These are phyloP conservation scores for Cryptosporidium ryanae DNA, from an alignment of 169 alveolate genomes.

Conservation along the genomic window DNA sequence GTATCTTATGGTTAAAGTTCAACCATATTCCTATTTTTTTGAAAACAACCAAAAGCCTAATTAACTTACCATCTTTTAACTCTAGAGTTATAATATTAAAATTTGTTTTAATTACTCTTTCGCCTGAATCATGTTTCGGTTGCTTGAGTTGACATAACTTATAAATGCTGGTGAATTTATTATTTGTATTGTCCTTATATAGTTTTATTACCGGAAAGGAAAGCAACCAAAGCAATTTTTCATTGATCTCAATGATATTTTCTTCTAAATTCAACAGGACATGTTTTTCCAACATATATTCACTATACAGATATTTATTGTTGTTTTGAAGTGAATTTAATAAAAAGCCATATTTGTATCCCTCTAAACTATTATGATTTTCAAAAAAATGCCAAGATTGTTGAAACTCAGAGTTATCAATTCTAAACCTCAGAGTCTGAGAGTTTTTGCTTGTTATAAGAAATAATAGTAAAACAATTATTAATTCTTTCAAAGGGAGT, in stretches of 20 bases:
- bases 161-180: not conserved
- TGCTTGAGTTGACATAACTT: slow-evolving; percentile 3
- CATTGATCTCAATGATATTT: slow-evolving; percentile 6
- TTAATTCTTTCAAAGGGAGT: not conserved
- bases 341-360: slow-evolving; percentile 54
- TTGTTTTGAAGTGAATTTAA: slow-evolving; percentile 7
- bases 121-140: not conserved
- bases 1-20: no score
- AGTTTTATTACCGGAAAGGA: slow-evolving; percentile 16
- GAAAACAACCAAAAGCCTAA: slow-evolving; percentile 4
- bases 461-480: slow-evolving; percentile 2
- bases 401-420: slow-evolving; percentile 36
- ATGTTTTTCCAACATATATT: not conserved
- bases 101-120: not conserved
- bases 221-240: not conserved
- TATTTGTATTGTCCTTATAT: not conserved
- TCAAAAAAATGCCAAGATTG: slow-evolving; percentile 76
- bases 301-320: not conserved
- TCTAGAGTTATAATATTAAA: slow-evolving; percentile 1
- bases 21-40: not conserved
- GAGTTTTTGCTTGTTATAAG: not conserved
- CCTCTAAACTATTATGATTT: slow-evolving; percentile 51
- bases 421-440: not conserved
- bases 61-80: not conserved
- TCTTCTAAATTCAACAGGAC: slow-evolving; percentile 13